Base-by-base conservation (phyloP, 495 filamentous ascomycete genomes). In the Gamarada debralockiae region DNA sequence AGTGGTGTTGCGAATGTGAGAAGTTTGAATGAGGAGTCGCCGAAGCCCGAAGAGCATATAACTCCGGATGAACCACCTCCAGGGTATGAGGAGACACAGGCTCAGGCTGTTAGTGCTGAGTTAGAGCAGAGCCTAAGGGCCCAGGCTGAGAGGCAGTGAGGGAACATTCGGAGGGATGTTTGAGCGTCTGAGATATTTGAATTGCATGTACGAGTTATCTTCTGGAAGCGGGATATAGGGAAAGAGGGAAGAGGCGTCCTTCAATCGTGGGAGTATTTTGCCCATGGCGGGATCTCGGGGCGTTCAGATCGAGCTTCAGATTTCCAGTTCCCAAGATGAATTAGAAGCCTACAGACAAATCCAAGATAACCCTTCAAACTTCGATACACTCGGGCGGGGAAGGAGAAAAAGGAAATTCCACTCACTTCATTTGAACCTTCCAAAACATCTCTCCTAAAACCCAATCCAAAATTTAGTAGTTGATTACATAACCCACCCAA, bases 1-100 rank as follows among this genome's bases (percentile, higher is more conserved):
- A 48, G 39, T 22, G 23, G 41, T 18, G 20, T 14, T n/a, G 17
- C 50, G 23, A 53, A 22, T 41, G 40, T 52, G 9, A 58, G 58
- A 24, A 48, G 47, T 50, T 53, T 29, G 37, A 34, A 29, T 38
- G 53, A 51, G 50, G 53, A 48, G 65, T 61, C 52, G 52, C 67
- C 34, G 14, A 55, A 51, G 34, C 34, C 42, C n/a, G 23, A 52
- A 63, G 42, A 46, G 0, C 71, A 68, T 49, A 39, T 43, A n/a
- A 73, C 74, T 17, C 90, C 90, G 0, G 72, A 80, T 53, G 93
- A 92, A 53, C 90, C 92, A 14, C 93, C 93, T 25, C 93, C 93
- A 29, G 89, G 88, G 31, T 98, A 98, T 66, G 88, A 97, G 63
- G 90, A 96, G 64, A 88, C 85, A 24, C 93, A 96, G 67, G 77